Evolutionary conservation across 345 rosid genomes (phyloP).

Genomic region (Bruguiera parviflora): DNA sequence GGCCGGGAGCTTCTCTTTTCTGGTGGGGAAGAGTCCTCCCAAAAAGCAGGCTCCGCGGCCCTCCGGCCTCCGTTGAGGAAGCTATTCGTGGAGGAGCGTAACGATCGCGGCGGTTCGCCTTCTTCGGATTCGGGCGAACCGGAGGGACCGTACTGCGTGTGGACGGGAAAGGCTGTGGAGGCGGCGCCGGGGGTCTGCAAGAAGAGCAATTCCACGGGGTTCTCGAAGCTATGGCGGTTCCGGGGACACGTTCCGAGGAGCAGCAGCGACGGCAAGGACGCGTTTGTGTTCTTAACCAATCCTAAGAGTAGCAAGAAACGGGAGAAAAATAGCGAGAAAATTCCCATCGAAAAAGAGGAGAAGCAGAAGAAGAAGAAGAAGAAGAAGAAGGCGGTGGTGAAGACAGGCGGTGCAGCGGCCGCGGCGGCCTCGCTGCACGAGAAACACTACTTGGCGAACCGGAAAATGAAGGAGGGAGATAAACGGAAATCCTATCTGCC

Average conservation of each 20-base stretch:
- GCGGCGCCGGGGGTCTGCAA: constrained; percentile 30
- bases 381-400: constrained; percentile 9
- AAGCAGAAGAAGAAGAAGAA: not conserved
- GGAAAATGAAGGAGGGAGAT: constrained; percentile 41
- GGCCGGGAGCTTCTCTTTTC: constrained; percentile 30
- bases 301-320: not conserved
- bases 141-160: constrained; percentile 41
- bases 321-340: constrained; percentile 5
- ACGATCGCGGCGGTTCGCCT: not conserved
- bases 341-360: not conserved
- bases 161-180: constrained; percentile 31
- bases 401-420: constrained; percentile 24
- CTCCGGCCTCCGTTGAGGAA: constrained; percentile 27
- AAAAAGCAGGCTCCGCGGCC: not conserved
- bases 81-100: constrained; percentile 26
- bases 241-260: constrained; percentile 38
- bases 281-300: constrained; percentile 41
- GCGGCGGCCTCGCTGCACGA: constrained; percentile 46
- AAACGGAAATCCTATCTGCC: constrained; percentile 63
- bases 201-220: constrained; percentile 60
- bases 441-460: constrained; percentile 47
- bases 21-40: not conserved
- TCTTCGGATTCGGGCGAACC: constrained; percentile 19
- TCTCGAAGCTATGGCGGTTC: constrained; percentile 49
- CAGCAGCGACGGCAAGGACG: constrained; percentile 52